phyloP scores from a whole-genome alignment of 2,329 filamentous ascomycete genomes.

The Fusarium brevicatenulatum region DNA sequence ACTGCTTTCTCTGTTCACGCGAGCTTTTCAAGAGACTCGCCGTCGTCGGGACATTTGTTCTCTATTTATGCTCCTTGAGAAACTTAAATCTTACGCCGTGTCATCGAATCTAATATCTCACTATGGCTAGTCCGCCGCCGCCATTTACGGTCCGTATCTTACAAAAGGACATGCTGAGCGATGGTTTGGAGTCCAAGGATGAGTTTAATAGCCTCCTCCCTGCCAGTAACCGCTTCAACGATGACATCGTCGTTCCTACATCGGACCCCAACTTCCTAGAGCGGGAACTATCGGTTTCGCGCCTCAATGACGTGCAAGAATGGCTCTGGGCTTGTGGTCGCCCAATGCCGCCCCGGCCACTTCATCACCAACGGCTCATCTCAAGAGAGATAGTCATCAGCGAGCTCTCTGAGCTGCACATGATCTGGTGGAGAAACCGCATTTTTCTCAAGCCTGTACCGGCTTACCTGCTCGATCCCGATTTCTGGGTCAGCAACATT shows the following conservation, averaged over 20 bases:
- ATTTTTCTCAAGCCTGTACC: slow-evolving; percentile 56
- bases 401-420: slow-evolving; percentile 52
- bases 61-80: not conserved
- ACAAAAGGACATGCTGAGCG: not conserved
- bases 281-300: slow-evolving; percentile 26
- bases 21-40: not conserved
- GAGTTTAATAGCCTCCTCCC: slow-evolving; percentile 14
- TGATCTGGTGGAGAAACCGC: slow-evolving; percentile 52
- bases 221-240: slow-evolving; percentile 23
- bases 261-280: slow-evolving; percentile 32
- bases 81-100: not conserved
- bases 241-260: slow-evolving; percentile 25
- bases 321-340: slow-evolving; percentile 40
- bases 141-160: slow-evolving; percentile 24
- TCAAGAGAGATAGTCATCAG: slow-evolving; percentile 50
- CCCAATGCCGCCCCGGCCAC: slow-evolving; percentile 49
- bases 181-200: not conserved
- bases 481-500: slow-evolving; percentile 50
- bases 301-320: slow-evolving; percentile 28
- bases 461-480: slow-evolving; percentile 49
- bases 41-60: not conserved
- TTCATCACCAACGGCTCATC: slow-evolving; percentile 51
- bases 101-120: not conserved
- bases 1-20: not conserved
- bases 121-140: slow-evolving; percentile 21